phyloP scores from a whole-genome alignment of 2,329 filamentous ascomycete species.

The Penicillium sp. region DNA sequence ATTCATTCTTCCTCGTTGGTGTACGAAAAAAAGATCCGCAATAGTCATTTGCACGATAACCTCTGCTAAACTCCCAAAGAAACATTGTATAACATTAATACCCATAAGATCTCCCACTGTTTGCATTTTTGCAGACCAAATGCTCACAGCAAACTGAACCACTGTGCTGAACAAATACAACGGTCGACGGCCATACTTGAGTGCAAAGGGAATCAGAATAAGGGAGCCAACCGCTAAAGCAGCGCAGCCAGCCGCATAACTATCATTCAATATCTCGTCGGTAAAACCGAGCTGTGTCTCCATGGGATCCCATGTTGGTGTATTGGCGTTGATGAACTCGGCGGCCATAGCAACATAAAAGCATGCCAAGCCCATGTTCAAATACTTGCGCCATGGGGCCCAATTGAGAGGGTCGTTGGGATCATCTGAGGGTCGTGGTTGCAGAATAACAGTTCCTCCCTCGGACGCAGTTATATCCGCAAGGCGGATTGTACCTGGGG shows the following conservation, averaged over 20 bases:
- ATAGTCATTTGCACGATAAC: slow-evolving; percentile 47
- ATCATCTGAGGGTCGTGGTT: slow-evolving; percentile 1
- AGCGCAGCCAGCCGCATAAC: slow-evolving; percentile 44
- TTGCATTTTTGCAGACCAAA: slow-evolving; percentile 45
- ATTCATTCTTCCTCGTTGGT: slow-evolving; percentile 48
- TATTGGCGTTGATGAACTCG: slow-evolving; percentile 33
- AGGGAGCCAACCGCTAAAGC: slow-evolving; percentile 41
- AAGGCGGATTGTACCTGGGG: slow-evolving; percentile 1
- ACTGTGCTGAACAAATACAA: slow-evolving; percentile 43
- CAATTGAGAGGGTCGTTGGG: slow-evolving; percentile 6
- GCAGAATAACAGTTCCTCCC: neutral
- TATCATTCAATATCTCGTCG: slow-evolving; percentile 41
- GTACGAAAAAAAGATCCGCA: slow-evolving; percentile 48
- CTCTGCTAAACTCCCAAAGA: slow-evolving; percentile 44
- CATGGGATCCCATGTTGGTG: slow-evolving; percentile 43
- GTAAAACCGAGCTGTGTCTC: slow-evolving; percentile 43
- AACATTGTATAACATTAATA: slow-evolving; percentile 42
- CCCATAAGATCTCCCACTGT: slow-evolving; percentile 43
- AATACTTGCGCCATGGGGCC: neutral
- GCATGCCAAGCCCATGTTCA: neutral
- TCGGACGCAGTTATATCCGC: neutral
- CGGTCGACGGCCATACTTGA: slow-evolving; percentile 46
- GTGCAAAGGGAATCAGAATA: slow-evolving; percentile 44
- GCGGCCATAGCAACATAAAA: neutral
- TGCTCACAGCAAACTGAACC: slow-evolving; percentile 32